Base-by-base conservation (phyloP, 176 grass and related monocot genomes). In the Eleusine coracana region DNA sequence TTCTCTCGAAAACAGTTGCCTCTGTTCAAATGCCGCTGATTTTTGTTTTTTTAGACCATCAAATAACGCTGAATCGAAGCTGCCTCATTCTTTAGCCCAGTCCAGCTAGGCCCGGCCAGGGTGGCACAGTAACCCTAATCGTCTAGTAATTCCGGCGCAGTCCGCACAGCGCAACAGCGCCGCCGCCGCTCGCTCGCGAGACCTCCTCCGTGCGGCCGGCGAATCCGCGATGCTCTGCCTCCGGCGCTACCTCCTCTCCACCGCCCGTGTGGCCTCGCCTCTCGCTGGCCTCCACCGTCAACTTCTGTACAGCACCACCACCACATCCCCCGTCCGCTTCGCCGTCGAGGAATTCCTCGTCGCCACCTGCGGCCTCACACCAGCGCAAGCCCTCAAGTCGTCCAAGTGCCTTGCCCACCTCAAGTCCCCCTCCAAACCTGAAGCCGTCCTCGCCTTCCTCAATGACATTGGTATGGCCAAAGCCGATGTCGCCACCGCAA, bases 381-480 rank as follows among this genome's bases (percentile, higher is more conserved):
- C 50, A 6, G 5, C 50, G 31, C 73, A 75, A 37, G 73, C 73
- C 31, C 49, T 13, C 31, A 39, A 39, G 12, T 17, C 73, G 7
- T 75, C 73, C 18, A 75, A 38, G 28, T 1, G 0, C 73, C 50
- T 75, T 51, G 37, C 73, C 50, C 16, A 39, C 10, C 31, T 58
- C 31, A 6, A 11, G 17, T n/a, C 51, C 31, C 17, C 50, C 17
- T 9, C 37, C 73, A 17, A n/a, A 31, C 7, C 51, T 51, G 51
- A 75, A 18, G 51, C 73, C 50, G 73, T 58, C 31, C 73, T 9
- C 29, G 51, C 73, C 17, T 75, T 75, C 73, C 51, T 58, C 51
- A 25, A 16, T 17, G 73, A 48, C 51, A 18, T 58, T 50, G 20
- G 31, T 51, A 31, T 58, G 50, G 20, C 73, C 51, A n/a, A 58